Conservation (phyloP, 2,329 filamentous ascomycete genomes). For the Paraphaeosphaeria sporulosa region DNA sequence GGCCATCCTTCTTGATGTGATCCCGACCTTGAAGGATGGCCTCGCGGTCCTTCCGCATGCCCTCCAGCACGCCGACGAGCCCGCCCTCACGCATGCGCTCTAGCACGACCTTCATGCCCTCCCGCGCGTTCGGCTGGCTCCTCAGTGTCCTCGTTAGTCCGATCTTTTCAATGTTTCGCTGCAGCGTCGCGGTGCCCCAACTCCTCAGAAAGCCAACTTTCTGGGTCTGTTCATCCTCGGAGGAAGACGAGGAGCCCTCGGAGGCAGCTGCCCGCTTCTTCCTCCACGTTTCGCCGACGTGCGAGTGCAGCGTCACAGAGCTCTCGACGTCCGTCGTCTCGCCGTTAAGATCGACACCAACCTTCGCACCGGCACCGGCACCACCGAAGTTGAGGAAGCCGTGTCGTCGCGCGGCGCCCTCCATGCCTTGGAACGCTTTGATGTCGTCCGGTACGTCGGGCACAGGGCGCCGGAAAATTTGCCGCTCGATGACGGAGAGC, state of each 20-base stretch:
- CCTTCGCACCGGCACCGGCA: constrained; percentile 31
- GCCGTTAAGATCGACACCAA: constrained; percentile 33
- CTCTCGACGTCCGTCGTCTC: constrained; percentile 72
- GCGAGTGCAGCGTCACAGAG: constrained; percentile 76
- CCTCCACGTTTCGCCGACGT: constrained; percentile 72
- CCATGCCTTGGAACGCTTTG: constrained; percentile 39
- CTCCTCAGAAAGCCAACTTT: constrained; percentile 65
- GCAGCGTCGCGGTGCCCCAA: constrained; percentile 75
- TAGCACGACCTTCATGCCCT: constrained; percentile 83
- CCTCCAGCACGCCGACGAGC: constrained; percentile 73
- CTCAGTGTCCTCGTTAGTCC: constrained; percentile 79
- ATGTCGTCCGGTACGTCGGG: constrained; percentile 30
- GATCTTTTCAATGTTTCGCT: constrained; percentile 80
- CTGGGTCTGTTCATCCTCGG: constrained; percentile 56
- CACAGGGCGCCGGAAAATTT: constrained; percentile 67
- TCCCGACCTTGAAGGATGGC: constrained; percentile 38
- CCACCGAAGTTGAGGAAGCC: constrained; percentile 41
- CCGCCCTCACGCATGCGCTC: constrained; percentile 73
- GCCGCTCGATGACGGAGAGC: constrained; percentile 78
- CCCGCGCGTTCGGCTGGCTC: constrained; percentile 79
- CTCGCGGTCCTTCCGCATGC: constrained; percentile 70
- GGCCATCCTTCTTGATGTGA: constrained; percentile 14
- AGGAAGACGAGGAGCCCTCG: constrained; percentile 39
- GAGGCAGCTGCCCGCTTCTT: constrained; percentile 54
- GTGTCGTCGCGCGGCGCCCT: constrained; percentile 40